phyloP scores from a whole-genome alignment of 805 yeast genomes.

The Kluyveromyces aestuarii region DNA sequence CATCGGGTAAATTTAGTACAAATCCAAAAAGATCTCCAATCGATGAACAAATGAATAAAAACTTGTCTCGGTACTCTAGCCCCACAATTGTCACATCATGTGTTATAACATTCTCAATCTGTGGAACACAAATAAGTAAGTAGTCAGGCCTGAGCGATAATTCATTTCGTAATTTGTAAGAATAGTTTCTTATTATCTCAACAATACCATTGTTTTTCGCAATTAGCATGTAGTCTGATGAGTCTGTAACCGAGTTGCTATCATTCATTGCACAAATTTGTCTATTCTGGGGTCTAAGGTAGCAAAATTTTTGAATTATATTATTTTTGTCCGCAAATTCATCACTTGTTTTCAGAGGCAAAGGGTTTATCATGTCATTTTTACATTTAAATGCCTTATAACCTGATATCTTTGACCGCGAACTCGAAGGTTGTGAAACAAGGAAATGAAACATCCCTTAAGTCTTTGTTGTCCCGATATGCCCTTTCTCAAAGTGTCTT shows the following conservation, averaged over 20 bases:
- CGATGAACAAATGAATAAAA: constrained; percentile 20
- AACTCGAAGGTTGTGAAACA: constrained; percentile 19
- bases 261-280: constrained; percentile 1
- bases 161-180: constrained; percentile 8
- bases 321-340: constrained; percentile 10
- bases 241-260: constrained; percentile 8
- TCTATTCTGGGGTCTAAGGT: constrained; percentile 14
- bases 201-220: constrained; percentile 23
- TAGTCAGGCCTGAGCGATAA: constrained; percentile 11
- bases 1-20: constrained; percentile 19
- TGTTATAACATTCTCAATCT: constrained; percentile 6
- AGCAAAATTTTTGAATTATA: constrained; percentile 20
- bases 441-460: neutral
- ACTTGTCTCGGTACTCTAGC: constrained; percentile 17
- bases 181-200: constrained; percentile 20
- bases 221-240: constrained; percentile 22
- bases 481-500: neutral
- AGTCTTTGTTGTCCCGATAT: neutral
- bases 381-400: constrained; percentile 13
- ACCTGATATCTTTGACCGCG: constrained; percentile 13
- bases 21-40: constrained; percentile 18
- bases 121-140: constrained; percentile 17
- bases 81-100: constrained; percentile 14
- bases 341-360: constrained; percentile 4
- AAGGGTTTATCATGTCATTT: constrained; percentile 7